Conservation (phyloP, 805 yeast genomes). For the Kazachstania martiniae region DNA sequence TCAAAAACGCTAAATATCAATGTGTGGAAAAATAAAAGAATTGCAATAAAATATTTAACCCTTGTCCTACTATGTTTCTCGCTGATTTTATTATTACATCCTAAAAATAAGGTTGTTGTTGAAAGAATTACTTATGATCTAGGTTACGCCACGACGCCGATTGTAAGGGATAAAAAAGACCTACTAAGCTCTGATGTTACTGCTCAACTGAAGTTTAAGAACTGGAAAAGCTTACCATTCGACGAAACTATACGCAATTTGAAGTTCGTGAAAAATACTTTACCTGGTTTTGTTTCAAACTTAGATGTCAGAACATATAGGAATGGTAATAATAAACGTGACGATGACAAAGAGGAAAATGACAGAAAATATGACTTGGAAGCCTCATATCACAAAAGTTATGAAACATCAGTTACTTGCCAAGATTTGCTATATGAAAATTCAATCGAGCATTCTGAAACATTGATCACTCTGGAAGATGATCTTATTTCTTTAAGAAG, state of each 20-base stretch:
- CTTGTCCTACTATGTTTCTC: too few species aligned
- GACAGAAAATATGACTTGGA: neutral
- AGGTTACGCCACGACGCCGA: too few species aligned
- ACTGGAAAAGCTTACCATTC: conserved; percentile 3
- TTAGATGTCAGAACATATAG: conserved; percentile 5
- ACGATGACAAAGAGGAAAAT: neutral
- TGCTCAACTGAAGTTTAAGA: conserved; percentile 3
- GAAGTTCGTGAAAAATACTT: conserved; percentile 2
- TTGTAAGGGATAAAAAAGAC: conserved; percentile 5
- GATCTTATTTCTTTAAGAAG: conserved; percentile 3
- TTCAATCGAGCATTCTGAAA: conserved; percentile 1
- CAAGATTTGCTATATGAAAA: conserved; percentile 4
- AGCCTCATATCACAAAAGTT: conserved; percentile 1
- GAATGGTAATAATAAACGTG: neutral
- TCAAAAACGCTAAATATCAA: too few species aligned
- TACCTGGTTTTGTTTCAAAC: conserved; percentile 8
- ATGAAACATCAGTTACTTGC: conserved; percentile 4
- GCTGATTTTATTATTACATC: too few species aligned
- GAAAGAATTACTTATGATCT: too few species aligned
- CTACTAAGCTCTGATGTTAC: conserved; percentile 6
- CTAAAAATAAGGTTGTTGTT: too few species aligned
- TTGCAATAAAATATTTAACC: too few species aligned
- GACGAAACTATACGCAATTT: conserved; percentile 2
- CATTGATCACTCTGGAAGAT: neutral
- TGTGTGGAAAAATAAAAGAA: too few species aligned